Base-by-base conservation (phyloP, 2,329 filamentous ascomycete genomes). In the Ceratocystis destructans region DNA sequence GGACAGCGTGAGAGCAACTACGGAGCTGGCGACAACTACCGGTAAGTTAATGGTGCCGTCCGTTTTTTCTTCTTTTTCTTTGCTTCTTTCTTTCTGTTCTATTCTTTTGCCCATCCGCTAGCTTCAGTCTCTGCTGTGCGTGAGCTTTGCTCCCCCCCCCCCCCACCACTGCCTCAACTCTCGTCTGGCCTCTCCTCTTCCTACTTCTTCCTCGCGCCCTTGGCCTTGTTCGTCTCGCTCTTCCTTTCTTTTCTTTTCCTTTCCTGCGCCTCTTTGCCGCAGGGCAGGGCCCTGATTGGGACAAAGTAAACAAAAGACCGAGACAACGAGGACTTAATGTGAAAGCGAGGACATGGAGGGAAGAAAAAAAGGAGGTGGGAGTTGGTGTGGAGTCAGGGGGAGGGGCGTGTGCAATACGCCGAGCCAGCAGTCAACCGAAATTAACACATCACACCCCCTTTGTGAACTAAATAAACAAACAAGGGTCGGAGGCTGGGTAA, bases 241-340 rank as follows among this genome's bases (percentile, higher is more conserved):
- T 37, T 28, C 50, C n/a, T 37, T 20, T 53, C 46, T 53, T 37
- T 64, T 68, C 62, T 53, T 37, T 64, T 68, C 62, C 72, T 74
- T 71, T 70, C 72, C 22, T 66, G 62, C 46, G 62, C 62, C 62
- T 46, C 28, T 50, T 48, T 31, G 59, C 37, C 45, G 25, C 44
- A 64, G 41, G 37, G 37, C 12, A 37, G 64, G 37, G 64, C 48
- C 53, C 33, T 65, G 41, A 15, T 33, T 46, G 45, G 45, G 46
- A 53, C 37, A 41, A 33, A 64, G 62, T 50, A 64, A 64, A 64
- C 62, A 64, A 64, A 41, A 48, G 62, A 64, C 62, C 62, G 45
- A 46, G 62, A 64, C 62, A 59, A 41, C 37, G 37, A 41, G 37
- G 10, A 15, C 37, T 41, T 41, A 41, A 15, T 41, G 37, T 41